Conservation (phyloP, 495 filamentous ascomycete species). For the Penicillium nucicola region DNA sequence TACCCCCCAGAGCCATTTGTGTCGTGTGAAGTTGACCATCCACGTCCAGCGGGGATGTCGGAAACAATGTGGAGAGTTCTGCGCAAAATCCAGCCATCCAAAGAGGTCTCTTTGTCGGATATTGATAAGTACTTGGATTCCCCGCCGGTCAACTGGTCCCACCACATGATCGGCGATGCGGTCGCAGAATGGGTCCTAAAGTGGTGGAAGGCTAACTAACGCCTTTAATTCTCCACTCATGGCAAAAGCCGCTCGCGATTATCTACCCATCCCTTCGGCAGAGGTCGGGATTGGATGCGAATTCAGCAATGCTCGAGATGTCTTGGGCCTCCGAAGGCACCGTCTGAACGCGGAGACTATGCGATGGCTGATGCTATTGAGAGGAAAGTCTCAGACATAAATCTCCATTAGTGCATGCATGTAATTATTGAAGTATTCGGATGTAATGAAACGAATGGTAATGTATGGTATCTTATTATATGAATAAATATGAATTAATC, state of each 20-base stretch:
- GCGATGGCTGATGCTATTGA: slow-evolving; percentile 14
- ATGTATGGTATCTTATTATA: slow-evolving; percentile 7
- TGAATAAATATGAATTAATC: slow-evolving; percentile 6
- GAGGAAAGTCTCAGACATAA: slow-evolving; percentile 4
- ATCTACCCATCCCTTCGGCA: slow-evolving; percentile 9
- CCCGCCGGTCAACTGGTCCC: slow-evolving; percentile 11
- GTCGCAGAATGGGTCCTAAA: slow-evolving; percentile 11
- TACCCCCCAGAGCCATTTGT: slow-evolving; percentile 5
- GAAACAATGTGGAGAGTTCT: slow-evolving; percentile 9
- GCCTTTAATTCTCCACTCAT: slow-evolving; percentile 14
- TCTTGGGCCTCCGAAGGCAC: slow-evolving; percentile 11
- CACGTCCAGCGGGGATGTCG: slow-evolving; percentile 7
- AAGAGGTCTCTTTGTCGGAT: slow-evolving; percentile 5
- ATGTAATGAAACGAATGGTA: slow-evolving; percentile 7
- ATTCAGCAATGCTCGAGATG: slow-evolving; percentile 14
- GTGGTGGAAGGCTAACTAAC: slow-evolving; percentile 13
- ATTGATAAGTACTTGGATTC: slow-evolving; percentile 13
- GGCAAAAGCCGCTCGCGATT: slow-evolving; percentile 13
- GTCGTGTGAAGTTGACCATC: neutral
- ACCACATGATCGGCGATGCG: slow-evolving; percentile 11
- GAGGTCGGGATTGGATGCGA: slow-evolving; percentile 13
- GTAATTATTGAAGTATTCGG: slow-evolving; percentile 8
- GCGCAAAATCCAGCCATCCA: slow-evolving; percentile 9
- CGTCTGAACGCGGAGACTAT: slow-evolving; percentile 13
- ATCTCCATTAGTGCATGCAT: neutral